Base-by-base conservation (phyloP, 257 asterid species). In the Vinca minor region DNA sequence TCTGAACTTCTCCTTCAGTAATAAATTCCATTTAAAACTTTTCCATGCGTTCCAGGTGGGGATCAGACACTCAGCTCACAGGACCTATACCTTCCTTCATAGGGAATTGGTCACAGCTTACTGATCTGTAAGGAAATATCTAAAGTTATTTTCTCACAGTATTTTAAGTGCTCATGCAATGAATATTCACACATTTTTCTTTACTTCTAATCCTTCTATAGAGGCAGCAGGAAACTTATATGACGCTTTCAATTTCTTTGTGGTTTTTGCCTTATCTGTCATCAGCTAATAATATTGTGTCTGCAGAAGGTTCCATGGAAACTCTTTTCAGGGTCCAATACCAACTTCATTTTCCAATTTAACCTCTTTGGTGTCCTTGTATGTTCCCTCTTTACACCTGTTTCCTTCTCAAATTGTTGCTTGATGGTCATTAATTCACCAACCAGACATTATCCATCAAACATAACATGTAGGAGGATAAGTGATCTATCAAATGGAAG, bases 231-330 rank as follows among this genome's bases (percentile, higher is more conserved):
- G n/a, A n/a, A n/a, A n/a, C n/a, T n/a, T n/a, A n/a, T n/a, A n/a
- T n/a, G n/a, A n/a, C n/a, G n/a, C n/a, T n/a, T n/a, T n/a, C n/a
- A n/a, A n/a, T n/a, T n/a, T n/a, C n/a, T n/a, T n/a, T n/a, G n/a
- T n/a, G n/a, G n/a, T n/a, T n/a, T 32, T 29, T 63, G 44, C 55
- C 50, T 70, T 13, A n/a, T 36, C 42, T n/a, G n/a, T 79, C 42
- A 60, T 44, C 35, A 38, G 52, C 44, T 52, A 8, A 61, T 66
- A 31, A 17, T 41, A 31, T 60, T 49, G 34, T 39, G 8, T 63
- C 57, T 70, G 56, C 80, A 90, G 97, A 83, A 81, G 88, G 80
- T 71, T 90, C 18, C 90, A 87, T 61, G 95, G 97, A 53, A 90
- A 90, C 76, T 78, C 94, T 59, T 79, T 90, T 69, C 77, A 81